Evolutionary conservation across 306 rosid genomes (phyloP).

Genomic region (Quercus alba): DNA sequence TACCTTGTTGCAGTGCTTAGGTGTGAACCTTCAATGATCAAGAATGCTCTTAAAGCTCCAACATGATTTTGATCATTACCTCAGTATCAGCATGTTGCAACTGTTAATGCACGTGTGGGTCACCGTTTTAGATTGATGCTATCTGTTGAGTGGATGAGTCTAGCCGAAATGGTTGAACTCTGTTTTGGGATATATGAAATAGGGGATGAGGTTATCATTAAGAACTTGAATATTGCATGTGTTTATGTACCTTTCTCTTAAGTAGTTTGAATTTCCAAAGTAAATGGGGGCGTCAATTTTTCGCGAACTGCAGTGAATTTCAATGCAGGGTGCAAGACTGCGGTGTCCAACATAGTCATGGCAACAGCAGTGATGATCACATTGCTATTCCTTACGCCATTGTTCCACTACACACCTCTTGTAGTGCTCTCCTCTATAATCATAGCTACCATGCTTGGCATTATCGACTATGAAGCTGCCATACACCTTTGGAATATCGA

Average conservation of each 20-base stretch:
- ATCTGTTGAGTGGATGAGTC: too few relatives aligned
- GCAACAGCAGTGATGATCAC: conserved; percentile 89
- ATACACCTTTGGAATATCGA: conserved; percentile 86
- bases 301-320: conserved; percentile 92
- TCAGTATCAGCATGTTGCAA: neutral
- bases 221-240: neutral
- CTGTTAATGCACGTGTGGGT: neutral
- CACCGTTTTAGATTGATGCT: neutral
- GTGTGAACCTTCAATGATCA: neutral
- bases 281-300: conserved; percentile 76
- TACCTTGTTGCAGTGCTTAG: neutral
- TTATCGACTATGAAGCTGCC: conserved; percentile 83
- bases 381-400: conserved; percentile 72
- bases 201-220: too few relatives aligned
- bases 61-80: neutral
- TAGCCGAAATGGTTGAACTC: too few relatives aligned
- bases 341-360: conserved; percentile 84
- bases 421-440: conserved; percentile 86
- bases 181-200: too few relatives aligned
- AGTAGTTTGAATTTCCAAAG: conserved; percentile 76
- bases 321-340: conserved; percentile 93
- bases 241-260: conserved; percentile 68
- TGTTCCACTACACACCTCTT: conserved; percentile 91
- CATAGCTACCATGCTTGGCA: conserved; percentile 91
- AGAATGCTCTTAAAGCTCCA: neutral